Evolutionary conservation across 2,329 filamentous ascomycete genomes (phyloP).

Genomic region (Penicillium sp.): DNA sequence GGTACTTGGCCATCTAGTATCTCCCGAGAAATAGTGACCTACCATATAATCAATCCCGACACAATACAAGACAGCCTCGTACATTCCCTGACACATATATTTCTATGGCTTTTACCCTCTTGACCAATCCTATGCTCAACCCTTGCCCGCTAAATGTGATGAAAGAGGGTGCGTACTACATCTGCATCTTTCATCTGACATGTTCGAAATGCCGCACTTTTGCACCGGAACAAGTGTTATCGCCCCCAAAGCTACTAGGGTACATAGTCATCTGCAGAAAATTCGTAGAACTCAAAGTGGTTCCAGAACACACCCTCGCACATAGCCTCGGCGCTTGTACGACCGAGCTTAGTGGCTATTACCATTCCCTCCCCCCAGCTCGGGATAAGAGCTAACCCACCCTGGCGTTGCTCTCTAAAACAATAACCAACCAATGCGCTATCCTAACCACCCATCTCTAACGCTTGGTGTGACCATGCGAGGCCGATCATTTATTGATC

Average conservation of each 20-base stretch:
- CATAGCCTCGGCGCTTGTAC: constrained; percentile 11
- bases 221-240: constrained; percentile 10
- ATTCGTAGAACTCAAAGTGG: constrained; percentile 18
- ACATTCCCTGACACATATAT: no score
- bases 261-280: constrained; percentile 21
- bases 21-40: background rate
- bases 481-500: constrained; percentile 21
- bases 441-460: constrained; percentile 14
- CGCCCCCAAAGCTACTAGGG: constrained; percentile 5
- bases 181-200: constrained; percentile 13
- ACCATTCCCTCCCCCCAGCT: background rate
- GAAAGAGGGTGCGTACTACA: background rate
- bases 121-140: background rate
- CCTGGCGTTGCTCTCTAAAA: background rate
- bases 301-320: constrained; percentile 13
- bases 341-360: constrained; percentile 13
- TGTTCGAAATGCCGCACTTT: constrained; percentile 13
- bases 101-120: background rate
- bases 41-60: background rate
- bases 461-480: constrained; percentile 20
- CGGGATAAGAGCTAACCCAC: background rate
- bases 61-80: no score
- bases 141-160: background rate
- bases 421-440: constrained; percentile 13
- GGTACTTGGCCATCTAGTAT: background rate